A percentile compares a stretch with the other conserved stretches of the same genome.
Evolutionary conservation across 73 alveolate genomes (phyloP).

Genomic region (Tetrahymena borealis): DNA sequence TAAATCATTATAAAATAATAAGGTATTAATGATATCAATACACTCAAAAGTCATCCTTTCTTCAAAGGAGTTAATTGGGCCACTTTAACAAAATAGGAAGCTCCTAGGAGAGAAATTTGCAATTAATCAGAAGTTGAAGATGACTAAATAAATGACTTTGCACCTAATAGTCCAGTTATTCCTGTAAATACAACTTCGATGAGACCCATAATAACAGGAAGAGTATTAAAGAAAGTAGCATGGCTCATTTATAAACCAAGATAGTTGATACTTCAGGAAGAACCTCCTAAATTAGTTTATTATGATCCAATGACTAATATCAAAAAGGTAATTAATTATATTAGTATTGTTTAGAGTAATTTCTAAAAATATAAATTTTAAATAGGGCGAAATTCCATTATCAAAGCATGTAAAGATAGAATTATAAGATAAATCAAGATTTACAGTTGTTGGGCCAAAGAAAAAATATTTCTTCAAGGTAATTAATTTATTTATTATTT

Average conservation of each 20-base stretch:
- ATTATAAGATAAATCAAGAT: not conserved
- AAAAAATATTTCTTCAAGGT: not conserved
- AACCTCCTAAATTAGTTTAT: constrained; percentile 19
- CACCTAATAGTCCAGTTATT: not conserved
- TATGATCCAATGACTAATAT: constrained; percentile 32
- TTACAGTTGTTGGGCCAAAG: not conserved
- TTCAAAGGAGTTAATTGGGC: constrained; percentile 27
- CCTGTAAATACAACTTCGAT: constrained; percentile 12
- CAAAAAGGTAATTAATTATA: not conserved
- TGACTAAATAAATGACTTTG: constrained; percentile 22
- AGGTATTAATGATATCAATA: constrained; percentile 3
- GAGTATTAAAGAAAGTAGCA: constrained; percentile 12
- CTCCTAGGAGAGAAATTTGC: constrained; percentile 16
- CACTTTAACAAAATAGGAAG: not conserved
- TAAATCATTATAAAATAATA: not conserved
- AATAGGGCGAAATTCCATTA: not conserved
- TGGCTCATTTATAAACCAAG: constrained; percentile 41
- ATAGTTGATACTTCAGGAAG: constrained; percentile 23
- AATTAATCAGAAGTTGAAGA: not conserved
- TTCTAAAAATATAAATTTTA: not conserved
- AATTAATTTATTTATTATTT: too few species aligned
- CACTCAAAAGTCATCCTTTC: constrained; percentile 31
- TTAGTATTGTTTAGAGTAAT: not conserved
- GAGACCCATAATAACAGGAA: constrained; percentile 13
- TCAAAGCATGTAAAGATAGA: not conserved